These are phyloP conservation scores for Hsuehochloa calcarea DNA, from an alignment of 176 grass and related monocot species.

Conservation along the genomic window DNA sequence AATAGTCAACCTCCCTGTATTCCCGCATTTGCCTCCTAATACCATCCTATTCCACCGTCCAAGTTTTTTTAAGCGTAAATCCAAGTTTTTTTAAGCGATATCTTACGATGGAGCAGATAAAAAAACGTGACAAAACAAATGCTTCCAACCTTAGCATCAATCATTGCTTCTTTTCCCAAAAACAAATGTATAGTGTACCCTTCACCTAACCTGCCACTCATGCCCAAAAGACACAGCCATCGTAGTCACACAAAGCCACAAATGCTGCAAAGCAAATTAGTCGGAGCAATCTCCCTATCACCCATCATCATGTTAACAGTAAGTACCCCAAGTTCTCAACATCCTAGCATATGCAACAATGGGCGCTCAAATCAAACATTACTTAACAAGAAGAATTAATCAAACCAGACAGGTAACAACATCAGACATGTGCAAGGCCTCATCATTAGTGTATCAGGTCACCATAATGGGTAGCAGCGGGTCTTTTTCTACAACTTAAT, in stretches of 20 bases:
- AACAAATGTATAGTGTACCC: conserved; percentile 15
- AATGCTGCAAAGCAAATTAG: conserved; percentile 34
- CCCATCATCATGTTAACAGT: background rate
- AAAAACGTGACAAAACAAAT: conserved; percentile 17
- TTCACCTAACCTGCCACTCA: conserved; percentile 45
- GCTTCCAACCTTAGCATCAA: conserved; percentile 21
- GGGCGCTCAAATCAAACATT: background rate
- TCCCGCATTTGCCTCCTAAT: background rate
- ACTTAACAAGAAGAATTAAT: background rate
- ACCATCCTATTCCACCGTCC: conserved; percentile 5
- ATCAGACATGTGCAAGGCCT: background rate
- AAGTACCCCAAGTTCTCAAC: conserved; percentile 13
- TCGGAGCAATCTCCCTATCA: conserved; percentile 31
- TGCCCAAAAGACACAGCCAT: conserved; percentile 14
- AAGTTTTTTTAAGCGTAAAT: background rate
- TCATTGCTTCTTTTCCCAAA: conserved; percentile 28
- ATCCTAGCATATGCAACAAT: conserved; percentile 25
- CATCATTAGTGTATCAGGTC: background rate
- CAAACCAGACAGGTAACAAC: background rate
- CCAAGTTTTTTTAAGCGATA: background rate
- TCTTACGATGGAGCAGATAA: background rate
- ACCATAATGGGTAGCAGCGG: background rate
- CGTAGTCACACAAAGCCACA: conserved; percentile 26
- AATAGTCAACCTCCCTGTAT: background rate
- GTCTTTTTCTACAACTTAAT: background rate